phyloP scores from a whole-genome alignment of 306 rosid genomes.

The Gastrolobium bilobum region DNA sequence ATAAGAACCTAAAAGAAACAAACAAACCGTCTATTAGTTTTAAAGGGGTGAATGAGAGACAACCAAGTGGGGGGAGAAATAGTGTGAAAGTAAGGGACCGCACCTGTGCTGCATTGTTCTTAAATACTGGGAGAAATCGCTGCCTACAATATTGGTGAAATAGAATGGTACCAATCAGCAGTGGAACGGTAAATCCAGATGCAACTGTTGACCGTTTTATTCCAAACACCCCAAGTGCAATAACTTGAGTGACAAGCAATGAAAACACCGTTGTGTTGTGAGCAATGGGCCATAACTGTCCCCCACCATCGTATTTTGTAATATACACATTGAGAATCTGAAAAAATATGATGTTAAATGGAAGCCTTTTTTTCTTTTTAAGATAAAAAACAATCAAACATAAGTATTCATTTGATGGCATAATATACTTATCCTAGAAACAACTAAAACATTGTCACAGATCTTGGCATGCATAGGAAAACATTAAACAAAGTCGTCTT shows the following conservation, averaged over 20 bases:
- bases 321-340: constrained; percentile 90
- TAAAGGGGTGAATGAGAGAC: constrained; percentile 23
- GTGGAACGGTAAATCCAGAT: constrained; percentile 83
- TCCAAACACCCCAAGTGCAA: constrained; percentile 92
- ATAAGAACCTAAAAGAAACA: constrained; percentile 65
- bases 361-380: not conserved
- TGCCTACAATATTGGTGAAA: constrained; percentile 85
- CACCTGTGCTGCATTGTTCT: constrained; percentile 78
- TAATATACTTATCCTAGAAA: constrained; percentile 9
- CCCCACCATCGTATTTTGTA: constrained; percentile 76
- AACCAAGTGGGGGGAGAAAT: not conserved
- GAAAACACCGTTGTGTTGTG: constrained; percentile 78
- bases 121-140: constrained; percentile 81
- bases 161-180: constrained; percentile 73
- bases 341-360: constrained; percentile 8
- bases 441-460: not conserved
- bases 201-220: constrained; percentile 74
- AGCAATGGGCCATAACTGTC: constrained; percentile 84
- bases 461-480: not conserved
- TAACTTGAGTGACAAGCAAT: constrained; percentile 74
- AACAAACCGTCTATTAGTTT: constrained; percentile 8
- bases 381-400: not conserved
- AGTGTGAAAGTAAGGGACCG: constrained; percentile 21
- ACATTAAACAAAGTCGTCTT: not conserved
- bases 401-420: not conserved